Evolutionary conservation across 768 basidiomycete genomes (phyloP), one percentile per base, ranked within the genome.

Genomic region (Suillus placidus): DNA sequence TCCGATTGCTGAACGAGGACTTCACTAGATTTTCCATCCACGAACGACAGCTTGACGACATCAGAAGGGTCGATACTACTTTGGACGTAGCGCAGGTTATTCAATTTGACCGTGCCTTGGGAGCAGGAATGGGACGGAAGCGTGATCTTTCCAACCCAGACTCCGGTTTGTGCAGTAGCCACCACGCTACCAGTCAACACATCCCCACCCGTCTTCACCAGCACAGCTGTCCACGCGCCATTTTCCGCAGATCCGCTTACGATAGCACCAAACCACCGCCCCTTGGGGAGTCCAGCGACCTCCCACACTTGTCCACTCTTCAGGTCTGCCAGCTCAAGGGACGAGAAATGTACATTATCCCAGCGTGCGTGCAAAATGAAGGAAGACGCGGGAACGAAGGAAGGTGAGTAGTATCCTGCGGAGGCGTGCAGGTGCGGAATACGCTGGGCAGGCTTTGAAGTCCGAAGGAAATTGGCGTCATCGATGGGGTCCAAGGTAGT

Each of bases 291-390:
- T 30, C 87, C 88, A 7, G 74, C 76, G 43, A 92, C 65, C 61
- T 87, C 83, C 71, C 83, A 81, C 0, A 81, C 82, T 9, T 72
- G 71, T 4, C 78, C 81, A 1, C 80, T 77, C 8, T 71, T 69
- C 7, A 89, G 60, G 70, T 90, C 80, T 10, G 88, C 85, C 37
- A 92, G 68, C 76, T 92, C 90, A 69, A 92, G 85, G 4, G 84
- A 80, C 4, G 88, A 85, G 72, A 90, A 90, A 63, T 80, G 71
- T 8, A 78, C 76, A 70, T 91, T 83, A 0, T 89, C 90, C 90
- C 90, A 92, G 14, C 88, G 84, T 4, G 84, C 83, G 60, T 91
- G 90, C 18, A 92, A 72, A 13, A 91, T 74, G 30, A 90, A 73
- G 7, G 26, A 76, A 26, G 79, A 76, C n/a, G 67, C 74, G 18